Evolutionary conservation across 306 rosid genomes (phyloP), one percentile per base, ranked within the genome.

Genomic region (Astragalus membranaceus): DNA sequence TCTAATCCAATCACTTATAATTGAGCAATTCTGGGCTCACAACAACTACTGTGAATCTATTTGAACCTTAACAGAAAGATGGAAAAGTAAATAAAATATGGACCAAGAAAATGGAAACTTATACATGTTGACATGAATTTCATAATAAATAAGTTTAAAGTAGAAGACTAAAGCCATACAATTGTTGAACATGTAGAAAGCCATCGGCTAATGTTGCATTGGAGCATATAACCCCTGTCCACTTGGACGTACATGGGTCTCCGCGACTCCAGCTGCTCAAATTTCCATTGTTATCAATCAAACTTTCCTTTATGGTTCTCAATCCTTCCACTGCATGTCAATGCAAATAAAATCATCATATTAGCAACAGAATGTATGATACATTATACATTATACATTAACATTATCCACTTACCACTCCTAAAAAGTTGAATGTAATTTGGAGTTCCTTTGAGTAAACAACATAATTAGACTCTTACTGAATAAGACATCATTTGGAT

Each of bases 171-270:
- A 76, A 79, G 73, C 15, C 83, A 16, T 91, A 94, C 99, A 94
- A 60, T 79, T 74, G 69, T 72, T 15, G 30, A 78, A 94, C 86
- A 70, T 91, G 97, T 10, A 73, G 87, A 80, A 79, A 79, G 49
- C 76, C 85, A 80, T 86, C 88, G 0, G 0, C 67, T 10, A 78
- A 60, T 56, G 84, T 43, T 16, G 0, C 41, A 37, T 86, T 80
- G 84, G 48, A 56, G 88, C 99, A 94, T 30, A 63, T 0, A 85
- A 94, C 84, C n/a, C 99, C 95, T 13, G 75, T 85, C 99, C 99
- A 94, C 5, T 77, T 79, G 6, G 86, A 73, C 5, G 61, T 65
- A 69, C 99, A 94, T 16, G 99, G 97, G 36, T 94, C 99, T 54
- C 97, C 96, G n/a, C 13, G 29, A 70, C 70, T 79, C 99, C 99